These are phyloP conservation scores for Penicillium flavigenum DNA, from an alignment of 495 filamentous ascomycete genomes.

Conservation along the genomic window DNA sequence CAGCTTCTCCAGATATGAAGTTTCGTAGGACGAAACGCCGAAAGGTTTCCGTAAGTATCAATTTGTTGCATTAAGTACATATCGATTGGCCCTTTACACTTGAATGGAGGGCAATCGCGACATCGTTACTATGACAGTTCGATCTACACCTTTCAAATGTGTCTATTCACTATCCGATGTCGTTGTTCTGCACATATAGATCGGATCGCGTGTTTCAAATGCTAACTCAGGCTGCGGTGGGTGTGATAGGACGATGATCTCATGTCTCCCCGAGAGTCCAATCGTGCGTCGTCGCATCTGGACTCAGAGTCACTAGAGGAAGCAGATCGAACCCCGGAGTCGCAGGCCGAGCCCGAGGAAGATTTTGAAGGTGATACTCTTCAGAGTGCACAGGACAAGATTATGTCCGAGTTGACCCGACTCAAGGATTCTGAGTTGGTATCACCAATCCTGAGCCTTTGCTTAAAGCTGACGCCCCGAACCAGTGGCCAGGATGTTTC, in stretches of 20 bases:
- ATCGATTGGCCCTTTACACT: not conserved
- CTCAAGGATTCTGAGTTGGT: conserved; percentile 61
- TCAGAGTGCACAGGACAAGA: conserved; percentile 78
- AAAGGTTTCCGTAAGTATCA: conserved; percentile 54
- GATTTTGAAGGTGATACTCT: conserved; percentile 65
- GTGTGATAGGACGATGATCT: conserved; percentile 21
- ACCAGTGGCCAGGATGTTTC: conserved; percentile 32
- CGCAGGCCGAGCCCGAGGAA: conserved; percentile 48
- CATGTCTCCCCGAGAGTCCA: conserved; percentile 25
- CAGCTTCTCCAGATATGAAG: conserved; percentile 37
- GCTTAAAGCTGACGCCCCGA: conserved; percentile 13
- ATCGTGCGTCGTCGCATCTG: conserved; percentile 34
- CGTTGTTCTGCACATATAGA: not conserved
- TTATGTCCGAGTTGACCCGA: conserved; percentile 63
- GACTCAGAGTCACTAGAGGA: conserved; percentile 36
- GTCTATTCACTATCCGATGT: not conserved
- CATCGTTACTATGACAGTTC: not conserved
- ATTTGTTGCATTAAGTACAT: conserved; percentile 3
- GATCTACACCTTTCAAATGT: not conserved
- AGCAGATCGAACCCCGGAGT: conserved; percentile 20
- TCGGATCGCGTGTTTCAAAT: conserved; percentile 4
- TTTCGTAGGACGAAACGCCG: conserved; percentile 60
- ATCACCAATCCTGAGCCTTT: not conserved
- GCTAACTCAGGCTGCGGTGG: conserved; percentile 1
- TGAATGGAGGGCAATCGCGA: not conserved